Percentiles rank a stretch among this genome's conserved stretches.
phyloP scores from a whole-genome alignment of 768 basidiomycete genomes.

The Agrocybe pediades region DNA sequence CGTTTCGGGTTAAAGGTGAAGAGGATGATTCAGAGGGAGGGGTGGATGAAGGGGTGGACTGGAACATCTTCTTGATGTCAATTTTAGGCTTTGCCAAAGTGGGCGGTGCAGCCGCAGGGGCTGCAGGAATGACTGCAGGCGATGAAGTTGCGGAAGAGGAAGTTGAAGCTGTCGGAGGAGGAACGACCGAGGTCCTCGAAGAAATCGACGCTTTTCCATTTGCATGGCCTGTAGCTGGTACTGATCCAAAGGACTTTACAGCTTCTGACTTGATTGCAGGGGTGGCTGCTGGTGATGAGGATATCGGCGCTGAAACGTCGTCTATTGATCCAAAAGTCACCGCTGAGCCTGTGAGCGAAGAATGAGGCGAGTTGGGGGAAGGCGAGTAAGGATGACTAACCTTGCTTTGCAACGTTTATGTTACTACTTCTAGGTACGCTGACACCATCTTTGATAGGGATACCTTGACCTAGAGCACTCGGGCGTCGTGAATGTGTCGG shows the following conservation, averaged over 20 bases:
- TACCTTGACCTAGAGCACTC: conserved; percentile 70
- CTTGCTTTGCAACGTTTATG: conserved; percentile 68
- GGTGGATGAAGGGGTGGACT: conserved; percentile 53
- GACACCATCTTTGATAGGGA: conserved; percentile 80
- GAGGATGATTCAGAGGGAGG: conserved; percentile 57
- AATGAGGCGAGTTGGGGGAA: conserved; percentile 10
- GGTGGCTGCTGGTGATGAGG: conserved; percentile 77
- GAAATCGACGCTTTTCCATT: conserved; percentile 65
- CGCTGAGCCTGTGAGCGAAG: conserved; percentile 48
- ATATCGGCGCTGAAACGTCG: conserved; percentile 74
- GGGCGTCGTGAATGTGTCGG: conserved; percentile 77
- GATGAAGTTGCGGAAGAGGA: conserved; percentile 38
- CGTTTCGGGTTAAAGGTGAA: conserved; percentile 55
- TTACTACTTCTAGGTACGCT: conserved; percentile 61
- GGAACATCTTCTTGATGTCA: conserved; percentile 66
- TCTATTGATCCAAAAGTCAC: conserved; percentile 93
- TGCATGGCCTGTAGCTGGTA: conserved; percentile 59
- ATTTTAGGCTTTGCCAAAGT: conserved; percentile 45
- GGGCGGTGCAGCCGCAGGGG: too few relatives aligned
- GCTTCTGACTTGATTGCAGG: conserved; percentile 66
- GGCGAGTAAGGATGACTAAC: conserved; percentile 36
- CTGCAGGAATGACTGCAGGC: conserved; percentile 32
- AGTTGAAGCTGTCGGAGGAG: conserved; percentile 32
- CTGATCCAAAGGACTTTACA: conserved; percentile 83
- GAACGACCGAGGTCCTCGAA: conserved; percentile 33